Percentiles rank a stretch among this genome's conserved stretches.
These are phyloP conservation scores for Elongisporangium prolatum DNA, from an alignment of 352 stramenopile genomes.

Conservation along the genomic window DNA sequence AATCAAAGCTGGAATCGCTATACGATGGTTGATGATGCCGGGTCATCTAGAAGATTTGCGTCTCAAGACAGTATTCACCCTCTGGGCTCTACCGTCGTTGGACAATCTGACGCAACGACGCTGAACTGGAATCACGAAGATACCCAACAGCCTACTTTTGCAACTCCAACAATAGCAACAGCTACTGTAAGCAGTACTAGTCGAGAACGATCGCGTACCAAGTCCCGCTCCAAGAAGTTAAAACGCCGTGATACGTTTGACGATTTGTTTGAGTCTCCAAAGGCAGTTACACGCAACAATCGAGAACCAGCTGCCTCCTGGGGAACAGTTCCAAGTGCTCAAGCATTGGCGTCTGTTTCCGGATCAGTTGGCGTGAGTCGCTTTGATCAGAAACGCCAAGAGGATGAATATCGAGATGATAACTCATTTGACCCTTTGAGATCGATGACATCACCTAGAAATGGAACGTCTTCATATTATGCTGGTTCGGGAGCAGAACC, in stretches of 20 bases:
- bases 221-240: constrained; percentile 9
- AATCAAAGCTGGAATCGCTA: constrained; percentile 8
- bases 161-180: background rate
- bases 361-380: constrained; percentile 31
- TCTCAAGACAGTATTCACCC: background rate
- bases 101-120: background rate
- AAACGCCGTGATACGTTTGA: constrained; percentile 69
- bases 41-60: background rate
- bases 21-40: constrained; percentile 17
- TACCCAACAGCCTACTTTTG: background rate
- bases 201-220: background rate
- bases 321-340: background rate
- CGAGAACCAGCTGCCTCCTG: background rate
- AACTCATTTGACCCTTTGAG: background rate
- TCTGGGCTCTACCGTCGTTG: background rate
- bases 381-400: constrained; percentile 40
- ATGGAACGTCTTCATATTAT: constrained; percentile 6
- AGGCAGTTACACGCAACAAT: constrained; percentile 5
- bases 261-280: constrained; percentile 68
- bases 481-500: constrained; percentile 13
- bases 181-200: background rate
- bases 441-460: background rate
- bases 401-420: constrained; percentile 24
- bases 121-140: background rate
- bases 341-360: background rate